These are phyloP conservation scores for Solanum aculeatissimum DNA, from an alignment of 305 asterid genomes.

Conservation along the genomic window DNA sequence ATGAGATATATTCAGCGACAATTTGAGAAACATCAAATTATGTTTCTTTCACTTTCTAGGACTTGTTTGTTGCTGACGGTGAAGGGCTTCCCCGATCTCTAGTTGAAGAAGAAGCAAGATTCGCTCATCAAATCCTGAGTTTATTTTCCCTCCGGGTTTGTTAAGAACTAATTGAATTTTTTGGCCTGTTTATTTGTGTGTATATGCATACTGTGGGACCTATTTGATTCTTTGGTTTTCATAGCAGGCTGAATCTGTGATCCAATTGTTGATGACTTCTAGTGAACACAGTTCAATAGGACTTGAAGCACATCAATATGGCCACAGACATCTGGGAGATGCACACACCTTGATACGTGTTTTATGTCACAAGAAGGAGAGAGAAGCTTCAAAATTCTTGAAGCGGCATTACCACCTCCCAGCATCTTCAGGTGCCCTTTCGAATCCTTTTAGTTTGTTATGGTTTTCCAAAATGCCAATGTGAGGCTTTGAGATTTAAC, in stretches of 20 bases:
- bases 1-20: not conserved
- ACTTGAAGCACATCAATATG: slow-evolving; percentile 27
- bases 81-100: slow-evolving; percentile 94
- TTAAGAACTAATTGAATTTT: not conserved
- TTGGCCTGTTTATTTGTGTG: not conserved
- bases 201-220: not conserved
- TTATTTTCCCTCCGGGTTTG: slow-evolving; percentile 72
- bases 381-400: slow-evolving; percentile 75
- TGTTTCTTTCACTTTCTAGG: slow-evolving; percentile 39
- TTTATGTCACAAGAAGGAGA: slow-evolving; percentile 86
- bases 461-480: not conserved
- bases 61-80: slow-evolving; percentile 91
- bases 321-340: slow-evolving; percentile 49
- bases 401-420: slow-evolving; percentile 75
- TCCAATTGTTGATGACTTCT: slow-evolving; percentile 74
- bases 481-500: not conserved
- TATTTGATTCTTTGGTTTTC: slow-evolving; percentile 4
- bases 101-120: slow-evolving; percentile 74
- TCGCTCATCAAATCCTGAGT: slow-evolving; percentile 55
- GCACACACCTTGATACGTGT: slow-evolving; percentile 81
- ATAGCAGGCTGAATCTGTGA: slow-evolving; percentile 67
- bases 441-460: not conserved
- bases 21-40: not conserved
- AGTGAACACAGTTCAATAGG: slow-evolving; percentile 57
- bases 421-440: slow-evolving; percentile 64